phyloP scores from a whole-genome alignment of 1,284 basidiomycete genomes.

The Leccinum fuscescens region DNA sequence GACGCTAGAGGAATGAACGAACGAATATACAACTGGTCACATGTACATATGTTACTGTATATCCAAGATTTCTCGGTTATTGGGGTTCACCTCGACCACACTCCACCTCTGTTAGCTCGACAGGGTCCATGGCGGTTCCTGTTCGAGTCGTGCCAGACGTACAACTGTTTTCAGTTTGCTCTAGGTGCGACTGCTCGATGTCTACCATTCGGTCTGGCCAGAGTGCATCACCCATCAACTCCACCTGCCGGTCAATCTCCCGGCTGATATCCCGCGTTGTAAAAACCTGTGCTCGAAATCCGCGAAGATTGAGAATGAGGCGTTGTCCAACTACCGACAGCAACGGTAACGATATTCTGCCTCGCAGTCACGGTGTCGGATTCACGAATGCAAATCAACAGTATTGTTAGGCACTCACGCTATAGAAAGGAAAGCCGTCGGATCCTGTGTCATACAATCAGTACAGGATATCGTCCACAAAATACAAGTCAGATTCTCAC shows the following conservation, averaged over 20 bases:
- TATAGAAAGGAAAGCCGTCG: conserved; percentile 1
- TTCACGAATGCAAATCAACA: not conserved
- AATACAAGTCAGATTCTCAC: not conserved
- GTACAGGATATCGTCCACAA: not conserved
- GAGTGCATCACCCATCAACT: not conserved
- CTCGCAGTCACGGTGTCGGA: not conserved
- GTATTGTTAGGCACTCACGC: not conserved
- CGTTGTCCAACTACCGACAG: conserved; percentile 16
- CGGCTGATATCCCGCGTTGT: conserved; percentile 9
- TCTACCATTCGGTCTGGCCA: not conserved
- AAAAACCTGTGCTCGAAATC: not conserved
- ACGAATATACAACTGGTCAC: not conserved
- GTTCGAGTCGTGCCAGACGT: not conserved
- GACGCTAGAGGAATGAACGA: not conserved
- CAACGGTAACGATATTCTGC: conserved; percentile 7
- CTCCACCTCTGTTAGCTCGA: not conserved
- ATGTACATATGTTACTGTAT: not conserved
- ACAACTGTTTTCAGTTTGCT: not conserved
- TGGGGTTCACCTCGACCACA: not conserved
- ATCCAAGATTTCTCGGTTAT: not conserved
- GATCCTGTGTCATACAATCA: conserved; percentile 3
- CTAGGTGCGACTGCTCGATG: not conserved
- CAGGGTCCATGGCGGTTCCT: not conserved
- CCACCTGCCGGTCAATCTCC: conserved; percentile 18
- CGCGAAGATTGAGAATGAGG: conserved; percentile 20